phyloP scores from a whole-genome alignment of 192 early-diverging fungal genomes.

The Coemansia sp. region DNA sequence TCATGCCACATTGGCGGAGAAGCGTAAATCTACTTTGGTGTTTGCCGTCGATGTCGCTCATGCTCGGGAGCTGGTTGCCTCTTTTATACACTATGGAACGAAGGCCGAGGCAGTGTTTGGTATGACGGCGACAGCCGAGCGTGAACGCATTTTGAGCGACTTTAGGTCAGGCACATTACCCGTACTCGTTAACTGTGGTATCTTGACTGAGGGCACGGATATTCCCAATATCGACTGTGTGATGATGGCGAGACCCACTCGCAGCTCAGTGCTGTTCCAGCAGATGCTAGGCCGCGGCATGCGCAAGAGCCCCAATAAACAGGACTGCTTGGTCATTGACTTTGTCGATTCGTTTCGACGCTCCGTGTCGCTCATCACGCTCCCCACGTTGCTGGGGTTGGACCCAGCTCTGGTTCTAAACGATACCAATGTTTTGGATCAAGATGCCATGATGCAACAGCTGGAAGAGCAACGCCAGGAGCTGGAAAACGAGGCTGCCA shows the following conservation, averaged over 20 bases:
- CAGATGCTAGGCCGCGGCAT: conserved; percentile 97
- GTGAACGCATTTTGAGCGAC: conserved; percentile 62
- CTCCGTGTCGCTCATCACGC: conserved; percentile 60
- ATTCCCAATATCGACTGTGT: conserved; percentile 90
- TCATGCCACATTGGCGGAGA: conserved; percentile 61
- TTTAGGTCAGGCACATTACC: conserved; percentile 68
- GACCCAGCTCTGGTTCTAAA: conserved; percentile 61
- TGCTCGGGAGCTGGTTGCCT: conserved; percentile 60
- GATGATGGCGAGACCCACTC: conserved; percentile 85
- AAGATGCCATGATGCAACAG: background rate
- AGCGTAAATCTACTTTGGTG: conserved; percentile 66
- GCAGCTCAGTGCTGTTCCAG: conserved; percentile 82
- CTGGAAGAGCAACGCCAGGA: background rate
- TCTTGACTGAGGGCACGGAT: conserved; percentile 83
- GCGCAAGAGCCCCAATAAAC: conserved; percentile 67
- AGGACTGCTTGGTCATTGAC: conserved; percentile 82
- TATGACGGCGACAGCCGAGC: conserved; percentile 58
- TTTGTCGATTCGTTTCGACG: conserved; percentile 76
- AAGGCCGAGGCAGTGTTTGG: conserved; percentile 60
- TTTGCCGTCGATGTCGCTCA: conserved; percentile 90
- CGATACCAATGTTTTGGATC: conserved; percentile 42
- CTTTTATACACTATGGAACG: conserved; percentile 59
- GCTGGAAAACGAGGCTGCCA: background rate
- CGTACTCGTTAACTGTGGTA: conserved; percentile 90
- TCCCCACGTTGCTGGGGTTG: conserved; percentile 85